A percentile compares a stretch with the other conserved stretches of the same genome.
These are phyloP conservation scores for Penicillium tannophilum DNA, from an alignment of 495 filamentous ascomycete species.

Conservation along the genomic window DNA sequence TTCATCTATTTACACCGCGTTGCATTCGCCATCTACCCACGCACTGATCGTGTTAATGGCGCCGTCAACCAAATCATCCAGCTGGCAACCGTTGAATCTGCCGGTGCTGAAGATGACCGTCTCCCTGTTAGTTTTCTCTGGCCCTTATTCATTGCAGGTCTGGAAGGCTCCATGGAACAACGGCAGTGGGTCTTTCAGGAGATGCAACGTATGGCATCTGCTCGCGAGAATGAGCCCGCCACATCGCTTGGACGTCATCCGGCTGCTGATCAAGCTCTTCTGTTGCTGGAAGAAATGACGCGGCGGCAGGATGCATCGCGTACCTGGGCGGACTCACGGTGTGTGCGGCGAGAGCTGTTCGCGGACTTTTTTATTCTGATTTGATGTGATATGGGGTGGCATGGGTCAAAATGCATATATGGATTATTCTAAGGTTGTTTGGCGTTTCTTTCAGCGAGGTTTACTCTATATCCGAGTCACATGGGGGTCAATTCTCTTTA, in stretches of 20 bases:
- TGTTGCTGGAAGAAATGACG: constrained; percentile 43
- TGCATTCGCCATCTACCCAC: constrained; percentile 46
- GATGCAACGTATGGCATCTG: constrained; percentile 37
- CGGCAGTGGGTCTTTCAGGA: constrained; percentile 40
- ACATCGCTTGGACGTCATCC: constrained; percentile 29
- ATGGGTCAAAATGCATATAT: not conserved
- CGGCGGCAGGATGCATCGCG: constrained; percentile 41
- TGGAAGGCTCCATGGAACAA: constrained; percentile 40
- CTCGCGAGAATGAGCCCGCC: constrained; percentile 8
- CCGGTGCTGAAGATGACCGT: constrained; percentile 12
- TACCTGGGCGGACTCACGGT: constrained; percentile 43
- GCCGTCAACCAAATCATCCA: constrained; percentile 45
- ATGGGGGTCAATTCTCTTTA: not conserved
- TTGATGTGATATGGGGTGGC: not conserved
- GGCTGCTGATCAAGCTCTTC: constrained; percentile 32
- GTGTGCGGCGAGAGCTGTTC: constrained; percentile 42
- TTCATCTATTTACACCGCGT: constrained; percentile 47
- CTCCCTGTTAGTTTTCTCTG: constrained; percentile 41
- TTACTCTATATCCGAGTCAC: not conserved
- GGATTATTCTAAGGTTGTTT: not conserved
- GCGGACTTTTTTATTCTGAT: constrained; percentile 39
- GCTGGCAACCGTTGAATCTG: constrained; percentile 37
- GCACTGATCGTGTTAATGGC: constrained; percentile 43
- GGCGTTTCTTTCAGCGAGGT: not conserved
- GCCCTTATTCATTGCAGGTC: constrained; percentile 41